phyloP scores from a whole-genome alignment of 352 stramenopile genomes.

The Chrysophaeum taylorii region DNA sequence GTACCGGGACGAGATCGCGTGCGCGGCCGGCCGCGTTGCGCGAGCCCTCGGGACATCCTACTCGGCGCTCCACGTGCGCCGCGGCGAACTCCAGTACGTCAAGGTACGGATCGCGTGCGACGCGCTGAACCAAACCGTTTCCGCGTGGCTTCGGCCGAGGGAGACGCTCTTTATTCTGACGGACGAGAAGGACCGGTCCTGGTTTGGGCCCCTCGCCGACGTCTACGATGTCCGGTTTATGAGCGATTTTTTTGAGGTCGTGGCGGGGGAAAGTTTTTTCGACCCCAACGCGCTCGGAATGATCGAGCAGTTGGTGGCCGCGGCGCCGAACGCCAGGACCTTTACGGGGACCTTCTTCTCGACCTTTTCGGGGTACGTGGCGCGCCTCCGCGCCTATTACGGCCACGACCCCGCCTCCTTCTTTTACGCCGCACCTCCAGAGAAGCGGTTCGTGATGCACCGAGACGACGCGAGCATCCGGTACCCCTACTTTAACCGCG shows the following conservation, averaged over 20 bases:
- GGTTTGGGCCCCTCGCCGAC: not conserved
- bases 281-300: constrained; percentile 12
- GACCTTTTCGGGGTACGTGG: constrained; percentile 7
- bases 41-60: not conserved
- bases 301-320: constrained; percentile 1
- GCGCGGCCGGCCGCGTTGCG: constrained; percentile 13
- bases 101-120: not conserved
- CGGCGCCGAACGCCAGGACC: not conserved
- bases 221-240: not conserved
- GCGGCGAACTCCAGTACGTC: constrained; percentile 2
- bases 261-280: not conserved
- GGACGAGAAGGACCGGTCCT: not conserved
- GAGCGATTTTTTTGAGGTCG: not conserved
- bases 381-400: constrained; percentile 9
- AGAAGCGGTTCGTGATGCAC: not conserved
- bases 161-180: not conserved
- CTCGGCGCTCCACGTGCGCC: not conserved
- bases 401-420: not conserved
- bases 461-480: not conserved
- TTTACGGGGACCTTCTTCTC: constrained; percentile 15
- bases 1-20: constrained; percentile 23
- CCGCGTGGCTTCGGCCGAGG: not conserved
- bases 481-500: constrained; percentile 5
- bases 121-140: not conserved
- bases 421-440: not conserved